Evolutionary conservation across 345 rosid species (phyloP).

Genomic region (Salix koriyanagi): DNA sequence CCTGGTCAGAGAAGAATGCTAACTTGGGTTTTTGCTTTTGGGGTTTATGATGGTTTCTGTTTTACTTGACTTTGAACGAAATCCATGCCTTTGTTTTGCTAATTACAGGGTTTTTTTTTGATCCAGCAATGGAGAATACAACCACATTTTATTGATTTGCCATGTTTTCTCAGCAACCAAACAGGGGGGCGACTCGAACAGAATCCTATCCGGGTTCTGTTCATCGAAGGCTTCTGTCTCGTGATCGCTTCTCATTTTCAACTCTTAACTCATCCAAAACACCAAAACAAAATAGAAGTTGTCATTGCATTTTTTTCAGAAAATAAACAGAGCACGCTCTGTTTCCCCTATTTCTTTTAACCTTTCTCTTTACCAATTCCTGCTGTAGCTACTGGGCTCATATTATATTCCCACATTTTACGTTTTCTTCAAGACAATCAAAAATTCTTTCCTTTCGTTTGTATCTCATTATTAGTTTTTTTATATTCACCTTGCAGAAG

Average conservation of each 20-base stretch:
- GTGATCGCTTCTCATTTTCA: neutral
- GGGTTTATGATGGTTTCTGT: neutral
- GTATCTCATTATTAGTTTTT: neutral
- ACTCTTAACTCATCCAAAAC: neutral
- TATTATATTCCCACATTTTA: neutral
- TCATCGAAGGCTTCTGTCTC: neutral
- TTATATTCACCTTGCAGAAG: slow-evolving; percentile 23
- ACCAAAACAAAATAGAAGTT: neutral
- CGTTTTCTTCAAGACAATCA: neutral
- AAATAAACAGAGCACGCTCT: slow-evolving; percentile 31
- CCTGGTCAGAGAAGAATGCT: neutral
- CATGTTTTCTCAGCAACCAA: slow-evolving; percentile 1
- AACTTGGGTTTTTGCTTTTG: neutral
- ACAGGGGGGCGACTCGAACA: neutral
- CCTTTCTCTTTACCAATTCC: neutral
- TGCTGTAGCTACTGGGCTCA: too few species aligned
- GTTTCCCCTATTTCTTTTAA: slow-evolving; percentile 11
- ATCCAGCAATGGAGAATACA: neutral
- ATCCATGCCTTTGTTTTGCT: neutral
- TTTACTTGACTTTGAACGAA: neutral
- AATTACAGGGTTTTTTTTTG: too few species aligned
- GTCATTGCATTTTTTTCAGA: slow-evolving; percentile 2
- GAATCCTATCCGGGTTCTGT: slow-evolving; percentile 11
- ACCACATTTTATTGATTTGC: neutral
- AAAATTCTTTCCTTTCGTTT: neutral